A percentile compares a stretch with the other conserved stretches of the same genome.
Conservation (phyloP, 768 basidiomycete genomes). For the Russula olivacea region DNA sequence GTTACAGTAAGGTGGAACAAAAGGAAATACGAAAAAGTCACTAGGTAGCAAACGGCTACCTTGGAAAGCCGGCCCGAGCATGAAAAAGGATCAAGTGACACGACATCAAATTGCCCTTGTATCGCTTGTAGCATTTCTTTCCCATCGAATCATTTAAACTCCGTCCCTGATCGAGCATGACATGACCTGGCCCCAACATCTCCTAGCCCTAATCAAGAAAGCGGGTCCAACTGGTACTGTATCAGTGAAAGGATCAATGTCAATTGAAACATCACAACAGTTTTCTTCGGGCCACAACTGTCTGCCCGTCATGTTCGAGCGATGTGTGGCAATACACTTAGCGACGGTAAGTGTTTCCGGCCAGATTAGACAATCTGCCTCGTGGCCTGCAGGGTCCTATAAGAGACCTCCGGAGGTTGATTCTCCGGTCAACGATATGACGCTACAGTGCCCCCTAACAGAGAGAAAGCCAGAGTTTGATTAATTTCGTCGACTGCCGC, state of each 20-base stretch:
- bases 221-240: not conserved
- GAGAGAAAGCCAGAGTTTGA: not conserved
- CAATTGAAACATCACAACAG: not conserved
- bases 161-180: not conserved
- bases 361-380: not conserved
- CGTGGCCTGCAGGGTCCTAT: not conserved
- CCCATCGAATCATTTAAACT: not conserved
- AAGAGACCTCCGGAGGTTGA: not conserved
- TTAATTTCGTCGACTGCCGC: not conserved
- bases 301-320: not conserved
- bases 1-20: not conserved
- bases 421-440: conserved; percentile 1
- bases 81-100: not conserved
- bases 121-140: not conserved
- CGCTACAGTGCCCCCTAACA: not conserved
- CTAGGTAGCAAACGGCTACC: not conserved
- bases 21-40: not conserved
- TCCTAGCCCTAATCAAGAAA: no score
- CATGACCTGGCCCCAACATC: no score
- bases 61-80: not conserved
- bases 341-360: not conserved
- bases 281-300: not conserved
- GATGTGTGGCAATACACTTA: not conserved
- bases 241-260: not conserved
- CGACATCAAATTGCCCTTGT: not conserved